These are phyloP conservation scores for Chrysosporium keratinophilum DNA, from an alignment of 2,329 filamentous ascomycete genomes.

Conservation along the genomic window DNA sequence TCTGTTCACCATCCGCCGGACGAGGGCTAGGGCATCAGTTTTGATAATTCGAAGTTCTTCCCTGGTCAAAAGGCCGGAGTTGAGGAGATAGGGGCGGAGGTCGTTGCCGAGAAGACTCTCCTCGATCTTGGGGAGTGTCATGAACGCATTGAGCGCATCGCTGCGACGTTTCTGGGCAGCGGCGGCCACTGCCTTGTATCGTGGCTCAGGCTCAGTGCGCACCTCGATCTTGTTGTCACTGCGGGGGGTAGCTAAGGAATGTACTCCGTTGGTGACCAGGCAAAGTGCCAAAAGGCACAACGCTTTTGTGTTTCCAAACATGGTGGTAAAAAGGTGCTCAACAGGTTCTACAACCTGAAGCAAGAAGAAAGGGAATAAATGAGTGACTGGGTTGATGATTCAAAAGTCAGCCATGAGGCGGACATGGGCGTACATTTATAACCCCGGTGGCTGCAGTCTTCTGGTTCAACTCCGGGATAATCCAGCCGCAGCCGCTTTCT, in stretches of 20 bases:
- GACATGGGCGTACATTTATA: not conserved
- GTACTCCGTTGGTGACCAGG: not conserved
- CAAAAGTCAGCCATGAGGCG: not conserved
- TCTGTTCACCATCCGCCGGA: conserved; percentile 26
- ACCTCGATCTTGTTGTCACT: not conserved
- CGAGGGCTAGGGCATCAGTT: conserved; percentile 26
- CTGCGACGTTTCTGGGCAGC: conserved; percentile 28
- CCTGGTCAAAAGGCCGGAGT: conserved; percentile 49
- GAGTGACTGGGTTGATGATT: not conserved
- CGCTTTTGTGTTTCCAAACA: conserved; percentile 4
- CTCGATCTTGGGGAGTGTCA: conserved; percentile 5
- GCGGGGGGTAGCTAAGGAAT: not conserved
- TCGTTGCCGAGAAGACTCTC: conserved; percentile 6
- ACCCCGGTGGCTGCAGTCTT: not conserved
- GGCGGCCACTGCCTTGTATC: conserved; percentile 17
- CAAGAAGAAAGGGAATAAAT: not conserved
- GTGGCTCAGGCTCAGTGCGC: not conserved
- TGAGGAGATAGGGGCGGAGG: conserved; percentile 3
- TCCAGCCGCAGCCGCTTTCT: too few species aligned
- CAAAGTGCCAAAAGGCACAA: conserved; percentile 8
- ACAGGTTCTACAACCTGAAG: not conserved
- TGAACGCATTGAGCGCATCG: conserved; percentile 20
- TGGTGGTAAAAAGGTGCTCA: not conserved
- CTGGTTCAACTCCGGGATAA: too few species aligned
- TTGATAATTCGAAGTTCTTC: conserved; percentile 43